Conservation (phyloP, 768 basidiomycete species). For the Lentinus brumalis region DNA sequence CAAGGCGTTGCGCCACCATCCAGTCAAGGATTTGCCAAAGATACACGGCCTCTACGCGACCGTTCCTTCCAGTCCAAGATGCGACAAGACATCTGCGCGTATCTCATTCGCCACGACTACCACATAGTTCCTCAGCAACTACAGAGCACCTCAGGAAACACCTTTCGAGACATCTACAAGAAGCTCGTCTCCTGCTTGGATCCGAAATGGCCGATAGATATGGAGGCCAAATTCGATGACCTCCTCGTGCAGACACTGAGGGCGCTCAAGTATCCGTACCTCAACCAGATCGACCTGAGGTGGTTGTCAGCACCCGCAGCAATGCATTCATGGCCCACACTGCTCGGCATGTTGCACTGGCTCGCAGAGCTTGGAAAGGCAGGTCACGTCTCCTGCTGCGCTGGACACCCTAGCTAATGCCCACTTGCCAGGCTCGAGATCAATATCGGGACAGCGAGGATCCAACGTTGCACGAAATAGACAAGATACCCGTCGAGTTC, state of each 20-base stretch:
- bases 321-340: constrained; percentile 88
- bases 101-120: constrained; percentile 65
- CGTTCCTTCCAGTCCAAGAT: constrained; percentile 70
- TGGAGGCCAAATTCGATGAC: constrained; percentile 69
- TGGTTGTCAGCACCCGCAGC: constrained; percentile 88
- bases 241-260: constrained; percentile 78
- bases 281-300: constrained; percentile 77
- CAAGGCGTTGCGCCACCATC: constrained; percentile 50
- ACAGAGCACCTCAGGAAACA: constrained; percentile 79
- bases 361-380: constrained; percentile 86
- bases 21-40: constrained; percentile 59
- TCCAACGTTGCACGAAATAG: constrained; percentile 65
- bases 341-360: constrained; percentile 93
- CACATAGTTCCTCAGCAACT: constrained; percentile 71
- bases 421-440: constrained; percentile 22
- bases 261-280: constrained; percentile 80
- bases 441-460: constrained; percentile 63
- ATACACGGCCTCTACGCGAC: constrained; percentile 79
- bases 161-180: constrained; percentile 84
- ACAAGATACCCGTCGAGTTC: constrained; percentile 71
- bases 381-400: not conserved
- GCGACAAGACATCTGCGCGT: constrained; percentile 75
- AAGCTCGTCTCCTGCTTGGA: constrained; percentile 75
- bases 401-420: not conserved
- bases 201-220: constrained; percentile 60